Evolutionary conservation across 805 yeast species (phyloP).

Genomic region (Starmerella floricola): DNA sequence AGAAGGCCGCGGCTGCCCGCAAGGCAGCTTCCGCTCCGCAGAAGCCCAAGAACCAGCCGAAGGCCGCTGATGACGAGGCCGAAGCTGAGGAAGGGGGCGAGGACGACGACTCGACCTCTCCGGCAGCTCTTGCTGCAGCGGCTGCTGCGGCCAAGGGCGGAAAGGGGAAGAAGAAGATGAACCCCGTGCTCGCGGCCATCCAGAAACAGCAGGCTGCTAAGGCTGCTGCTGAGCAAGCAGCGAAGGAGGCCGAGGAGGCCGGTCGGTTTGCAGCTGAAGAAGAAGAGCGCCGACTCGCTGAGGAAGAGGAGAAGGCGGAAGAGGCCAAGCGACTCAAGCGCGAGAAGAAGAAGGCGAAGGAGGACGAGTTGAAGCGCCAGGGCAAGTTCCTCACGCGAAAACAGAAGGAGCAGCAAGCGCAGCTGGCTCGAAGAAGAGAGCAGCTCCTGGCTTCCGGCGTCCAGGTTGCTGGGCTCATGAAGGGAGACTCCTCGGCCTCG

Average conservation of each 20-base stretch:
- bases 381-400: constrained; percentile 90
- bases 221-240: constrained; percentile 80
- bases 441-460: constrained; percentile 66
- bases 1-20: constrained; percentile 60
- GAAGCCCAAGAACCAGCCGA: constrained; percentile 29
- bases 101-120: constrained; percentile 25
- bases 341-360: constrained; percentile 76
- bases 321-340: constrained; percentile 51
- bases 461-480: constrained; percentile 62
- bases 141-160: constrained; percentile 35
- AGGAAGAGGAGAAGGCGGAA: constrained; percentile 49
- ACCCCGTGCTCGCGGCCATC: constrained; percentile 85
- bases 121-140: constrained; percentile 29
- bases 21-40: constrained; percentile 59
- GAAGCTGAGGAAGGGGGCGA: constrained; percentile 23
- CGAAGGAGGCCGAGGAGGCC: constrained; percentile 42
- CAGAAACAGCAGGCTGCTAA: constrained; percentile 79
- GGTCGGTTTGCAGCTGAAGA: constrained; percentile 42
- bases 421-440: constrained; percentile 79
- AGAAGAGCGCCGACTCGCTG: constrained; percentile 39
- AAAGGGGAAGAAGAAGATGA: constrained; percentile 53
- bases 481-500: constrained; percentile 41
- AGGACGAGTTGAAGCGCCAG: constrained; percentile 87
- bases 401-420: constrained; percentile 83
- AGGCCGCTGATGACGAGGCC: constrained; percentile 28